These are phyloP conservation scores for Puccinia triticina DNA, from an alignment of 1,284 basidiomycete species.

Conservation along the genomic window DNA sequence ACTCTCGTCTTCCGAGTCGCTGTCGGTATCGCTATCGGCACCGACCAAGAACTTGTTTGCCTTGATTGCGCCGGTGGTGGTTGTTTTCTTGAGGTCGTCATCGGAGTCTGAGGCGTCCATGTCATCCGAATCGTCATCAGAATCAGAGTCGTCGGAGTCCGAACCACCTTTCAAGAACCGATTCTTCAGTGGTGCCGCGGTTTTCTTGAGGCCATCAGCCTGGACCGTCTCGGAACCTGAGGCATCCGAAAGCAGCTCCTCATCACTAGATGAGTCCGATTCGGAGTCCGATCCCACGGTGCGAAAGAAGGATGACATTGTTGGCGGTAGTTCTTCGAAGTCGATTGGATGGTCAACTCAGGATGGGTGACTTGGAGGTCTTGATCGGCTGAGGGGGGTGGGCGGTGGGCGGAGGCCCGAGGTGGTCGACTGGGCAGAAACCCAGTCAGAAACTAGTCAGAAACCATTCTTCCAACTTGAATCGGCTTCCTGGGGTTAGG, in stretches of 20 bases:
- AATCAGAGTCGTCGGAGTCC: constrained; percentile 64
- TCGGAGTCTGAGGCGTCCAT: constrained; percentile 60
- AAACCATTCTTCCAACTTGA: background rate
- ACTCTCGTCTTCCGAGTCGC: constrained; percentile 72
- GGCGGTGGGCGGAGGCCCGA: background rate
- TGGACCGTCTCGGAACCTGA: constrained; percentile 41
- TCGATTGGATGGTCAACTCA: background rate
- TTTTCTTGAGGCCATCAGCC: constrained; percentile 32
- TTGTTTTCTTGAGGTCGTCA: constrained; percentile 62
- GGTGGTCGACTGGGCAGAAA: constrained; percentile 18
- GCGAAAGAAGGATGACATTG: constrained; percentile 49
- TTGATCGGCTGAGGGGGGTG: background rate
- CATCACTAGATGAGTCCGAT: constrained; percentile 49
- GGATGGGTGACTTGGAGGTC: no score
- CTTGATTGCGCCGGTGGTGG: constrained; percentile 61
- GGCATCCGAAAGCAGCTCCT: constrained; percentile 45
- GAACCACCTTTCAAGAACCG: constrained; percentile 42
- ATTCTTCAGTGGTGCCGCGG: constrained; percentile 39
- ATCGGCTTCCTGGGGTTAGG: background rate
- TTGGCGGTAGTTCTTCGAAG: background rate
- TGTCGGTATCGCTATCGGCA: constrained; percentile 66
- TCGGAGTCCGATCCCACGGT: constrained; percentile 49
- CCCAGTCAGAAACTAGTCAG: background rate
- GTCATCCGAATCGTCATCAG: constrained; percentile 60
- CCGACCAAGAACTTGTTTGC: constrained; percentile 63